Evolutionary conservation across 2,329 filamentous ascomycete species (phyloP).

Genomic region (Botrytis sinoallii): DNA sequence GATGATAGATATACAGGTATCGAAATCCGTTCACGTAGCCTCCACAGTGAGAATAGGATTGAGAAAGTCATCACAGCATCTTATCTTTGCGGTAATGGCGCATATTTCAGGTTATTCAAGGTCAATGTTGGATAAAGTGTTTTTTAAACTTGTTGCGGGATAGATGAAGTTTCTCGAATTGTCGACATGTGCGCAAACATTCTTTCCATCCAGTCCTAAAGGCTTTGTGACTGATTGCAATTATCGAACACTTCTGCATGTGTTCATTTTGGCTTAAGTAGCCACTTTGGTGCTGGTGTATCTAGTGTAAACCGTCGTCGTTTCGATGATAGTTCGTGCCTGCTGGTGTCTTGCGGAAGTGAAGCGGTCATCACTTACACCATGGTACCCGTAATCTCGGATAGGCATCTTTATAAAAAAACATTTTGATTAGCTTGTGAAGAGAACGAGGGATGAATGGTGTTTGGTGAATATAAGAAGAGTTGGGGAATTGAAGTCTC

Average conservation of each 20-base stretch:
- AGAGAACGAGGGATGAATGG: background rate
- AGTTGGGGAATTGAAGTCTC: background rate
- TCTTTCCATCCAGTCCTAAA: background rate
- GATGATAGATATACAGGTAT: background rate
- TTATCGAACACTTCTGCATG: background rate
- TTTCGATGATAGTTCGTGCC: background rate
- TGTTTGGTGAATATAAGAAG: background rate
- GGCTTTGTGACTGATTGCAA: background rate
- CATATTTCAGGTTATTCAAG: background rate
- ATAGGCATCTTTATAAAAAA: background rate
- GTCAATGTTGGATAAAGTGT: background rate
- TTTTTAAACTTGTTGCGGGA: background rate
- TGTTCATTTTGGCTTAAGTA: no score
- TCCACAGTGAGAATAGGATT: no score
- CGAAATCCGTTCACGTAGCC: no score
- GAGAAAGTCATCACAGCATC: fast-evolving
- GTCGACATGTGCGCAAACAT: background rate
- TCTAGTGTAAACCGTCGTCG: background rate
- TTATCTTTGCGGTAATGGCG: no score
- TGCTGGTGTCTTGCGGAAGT: background rate
- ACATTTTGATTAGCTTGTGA: background rate
- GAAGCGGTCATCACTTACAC: background rate
- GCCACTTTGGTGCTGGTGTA: background rate
- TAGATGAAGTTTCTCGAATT: background rate
- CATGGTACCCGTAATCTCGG: fast-evolving